Evolutionary conservation across 192 early-diverging fungal species (phyloP), one percentile per base, ranked within the genome.

Genomic region (Mortierella antarctica): DNA sequence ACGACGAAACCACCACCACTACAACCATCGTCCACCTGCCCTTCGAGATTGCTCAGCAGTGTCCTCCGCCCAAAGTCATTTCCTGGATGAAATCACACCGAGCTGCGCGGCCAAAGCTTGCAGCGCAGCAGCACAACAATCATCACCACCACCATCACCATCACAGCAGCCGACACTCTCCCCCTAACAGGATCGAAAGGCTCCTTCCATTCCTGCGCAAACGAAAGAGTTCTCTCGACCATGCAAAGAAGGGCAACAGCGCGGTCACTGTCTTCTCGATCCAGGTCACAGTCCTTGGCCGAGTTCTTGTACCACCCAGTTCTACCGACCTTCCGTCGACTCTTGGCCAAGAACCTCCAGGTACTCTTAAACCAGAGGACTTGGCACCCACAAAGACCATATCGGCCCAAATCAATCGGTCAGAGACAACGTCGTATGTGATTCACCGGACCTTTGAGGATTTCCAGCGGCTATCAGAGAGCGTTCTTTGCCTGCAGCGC

Each of bases 361-460:
- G 48, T 18, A 17, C 6, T 47, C 12, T 23, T 8, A 50, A 60
- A 14, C 21, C 13, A 18, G 48, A 44, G 18, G 67, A 69, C 52
- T 3, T 69, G 17, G 52, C 39, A 17, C 74, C 74, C 4, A 69
- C 65, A 40, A 80, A 62, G 51, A 72, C 51, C 2, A 55, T 80
- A 12, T 55, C 69, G 14, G 77, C 60, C 12, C 70, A 72, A 20
- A 41, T 80, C 15, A 42, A 67, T 49, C 64, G 52, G 13, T 62
- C 77, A 13, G 77, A 71, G 14, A 80, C 77, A 41, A 80, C 77
- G 0, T 72, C 77, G 0, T 80, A 72, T 68, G 77, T 80, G 7
- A 80, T 80, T 65, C 77, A 80, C 44, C 31, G 77, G 57, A 72
- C 77, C 10, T 80, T 80, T 46, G 77, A 80, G 31, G 77, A 80